Evolutionary conservation across 163 green algal species (phyloP), one percentile per base, ranked within the genome.

Genomic region (Picocystis sp.): DNA sequence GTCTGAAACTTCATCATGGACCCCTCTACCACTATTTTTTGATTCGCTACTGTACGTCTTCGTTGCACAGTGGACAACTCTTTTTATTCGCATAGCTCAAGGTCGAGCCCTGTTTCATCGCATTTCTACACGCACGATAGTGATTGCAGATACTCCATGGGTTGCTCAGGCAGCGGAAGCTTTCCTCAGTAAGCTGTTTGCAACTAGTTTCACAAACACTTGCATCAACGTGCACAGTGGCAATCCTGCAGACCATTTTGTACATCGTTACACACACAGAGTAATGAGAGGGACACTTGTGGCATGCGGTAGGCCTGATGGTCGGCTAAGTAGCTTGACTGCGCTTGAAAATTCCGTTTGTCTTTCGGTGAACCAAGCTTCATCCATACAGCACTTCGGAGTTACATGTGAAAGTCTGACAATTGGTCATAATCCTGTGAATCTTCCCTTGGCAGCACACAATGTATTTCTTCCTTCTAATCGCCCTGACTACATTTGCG

Each of bases 211-310:
- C 43, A 59, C 38, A 14, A 68, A 64, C 3, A 53, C 63, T 24
- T 47, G 41, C 5, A 22, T 71, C 6, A 42, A 54, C n/a, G 65
- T 71, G 33, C 35, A 63, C 8, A 59, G 57, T 12, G 63, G 64
- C 29, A 74, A 71, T 34, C 62, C 65, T 13, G 53, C 57, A 14
- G 65, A 74, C 34, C 65, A 74, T 50, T 22, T 74, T 2, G 65
- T 74, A 14, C 65, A 74, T 35, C 21, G 57, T 17, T 62, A 63
- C 58, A 74, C 65, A n/a, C 65, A 74, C 45, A 47, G 65, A 33
- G 65, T 74, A 47, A 35, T 53, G 0, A 55, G 65, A 19, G 65
- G 65, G 22, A 34, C 25, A n/a, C 47, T 74, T 43, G 19, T 74
- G 10, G 57, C 64, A 11, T 43, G 66, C 22, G 65, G 65, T 13